phyloP scores from a whole-genome alignment of 2,329 filamentous ascomycete genomes.

The Corynespora cassiicola region DNA sequence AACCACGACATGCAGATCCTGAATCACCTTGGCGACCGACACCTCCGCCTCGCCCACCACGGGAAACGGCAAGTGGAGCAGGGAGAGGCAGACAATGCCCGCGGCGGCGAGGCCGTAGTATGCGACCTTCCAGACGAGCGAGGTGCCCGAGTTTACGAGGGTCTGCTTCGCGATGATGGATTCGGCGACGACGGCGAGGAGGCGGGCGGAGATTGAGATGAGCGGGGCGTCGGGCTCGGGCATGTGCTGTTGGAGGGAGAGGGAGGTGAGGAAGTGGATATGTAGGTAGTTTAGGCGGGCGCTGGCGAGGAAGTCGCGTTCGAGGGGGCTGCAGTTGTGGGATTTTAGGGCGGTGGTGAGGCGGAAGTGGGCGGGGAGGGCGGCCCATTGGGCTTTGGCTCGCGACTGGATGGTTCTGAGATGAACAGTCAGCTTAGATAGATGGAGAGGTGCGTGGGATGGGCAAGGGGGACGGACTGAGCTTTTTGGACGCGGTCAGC shows the following conservation, averaged over 20 bases:
- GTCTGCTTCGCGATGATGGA: conserved; percentile 33
- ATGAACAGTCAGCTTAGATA: too few relatives aligned
- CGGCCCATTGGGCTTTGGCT: conserved; percentile 2
- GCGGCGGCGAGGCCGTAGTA: conserved; percentile 45
- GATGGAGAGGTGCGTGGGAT: too few relatives aligned
- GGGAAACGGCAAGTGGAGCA: too few relatives aligned
- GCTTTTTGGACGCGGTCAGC: conserved; percentile 4
- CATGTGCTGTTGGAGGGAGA: conserved; percentile 22
- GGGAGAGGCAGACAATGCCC: conserved; percentile 37
- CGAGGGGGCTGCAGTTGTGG: conserved; percentile 20
- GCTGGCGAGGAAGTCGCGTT: conserved; percentile 41
- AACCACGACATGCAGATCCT: too few relatives aligned
- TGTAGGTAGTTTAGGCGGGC: conserved; percentile 42
- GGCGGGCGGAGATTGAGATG: conserved; percentile 30
- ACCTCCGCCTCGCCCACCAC: too few relatives aligned
- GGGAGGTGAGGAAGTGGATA: conserved; percentile 35
- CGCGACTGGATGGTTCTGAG: conserved; percentile 1
- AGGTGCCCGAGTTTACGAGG: conserved; percentile 41
- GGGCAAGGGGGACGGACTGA: background rate
- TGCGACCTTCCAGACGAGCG: conserved; percentile 39
- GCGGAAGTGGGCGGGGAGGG: conserved; percentile 3
- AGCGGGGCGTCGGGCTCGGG: conserved; percentile 29
- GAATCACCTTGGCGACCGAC: too few relatives aligned
- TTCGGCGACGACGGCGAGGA: conserved; percentile 37
- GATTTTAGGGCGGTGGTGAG: conserved; percentile 10